Base-by-base conservation (phyloP, 306 rosid genomes). In the Fagus sylvatica region DNA sequence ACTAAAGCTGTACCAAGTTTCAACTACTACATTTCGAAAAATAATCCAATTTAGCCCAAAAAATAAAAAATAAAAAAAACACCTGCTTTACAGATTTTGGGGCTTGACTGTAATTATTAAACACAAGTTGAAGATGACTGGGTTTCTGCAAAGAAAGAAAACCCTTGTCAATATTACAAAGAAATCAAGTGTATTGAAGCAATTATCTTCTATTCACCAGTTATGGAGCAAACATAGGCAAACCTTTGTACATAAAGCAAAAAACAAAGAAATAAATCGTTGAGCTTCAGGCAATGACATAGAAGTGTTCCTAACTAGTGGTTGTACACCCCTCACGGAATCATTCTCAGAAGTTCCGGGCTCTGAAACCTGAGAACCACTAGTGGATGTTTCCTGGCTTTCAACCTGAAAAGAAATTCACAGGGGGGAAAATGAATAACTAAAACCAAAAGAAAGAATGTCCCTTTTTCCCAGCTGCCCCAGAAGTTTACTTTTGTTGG, bases 211-310 rank as follows among this genome's bases (percentile, higher is more conserved):
- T n/a, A 53, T 40, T 71, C 74, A 66, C 37, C 34, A 59, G 76
- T 53, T 56, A 36, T 49, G 7, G 59, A 76, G 78, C 54, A 79
- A 74, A 62, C 68, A 62, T 42, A 76, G 56, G 73, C 88, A 81
- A 69, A 95, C 99, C 99, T 95, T 95, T 37, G 90, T 88, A 75
- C 98, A 95, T 72, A 95, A 78, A 78, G 99, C 98, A 81, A 95
- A 95, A 88, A 87, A 91, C 76, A 95, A 85, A 82, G 99, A 93
- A 73, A 90, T 86, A 59, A 86, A 87, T 79, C 96, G 88, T 84
- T 95, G 98, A 42, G 90, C 94, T 84, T 95, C 99, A 83, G 90
- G 69, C 72, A 91, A 78, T 33, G 94, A 87, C 82, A 86, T 74
- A 56, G 98, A 74, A 70, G 71, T 72, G 79, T 80, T 78, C 49